phyloP scores from a whole-genome alignment of 495 filamentous ascomycete species.

The Podospora pseudoanserina region DNA sequence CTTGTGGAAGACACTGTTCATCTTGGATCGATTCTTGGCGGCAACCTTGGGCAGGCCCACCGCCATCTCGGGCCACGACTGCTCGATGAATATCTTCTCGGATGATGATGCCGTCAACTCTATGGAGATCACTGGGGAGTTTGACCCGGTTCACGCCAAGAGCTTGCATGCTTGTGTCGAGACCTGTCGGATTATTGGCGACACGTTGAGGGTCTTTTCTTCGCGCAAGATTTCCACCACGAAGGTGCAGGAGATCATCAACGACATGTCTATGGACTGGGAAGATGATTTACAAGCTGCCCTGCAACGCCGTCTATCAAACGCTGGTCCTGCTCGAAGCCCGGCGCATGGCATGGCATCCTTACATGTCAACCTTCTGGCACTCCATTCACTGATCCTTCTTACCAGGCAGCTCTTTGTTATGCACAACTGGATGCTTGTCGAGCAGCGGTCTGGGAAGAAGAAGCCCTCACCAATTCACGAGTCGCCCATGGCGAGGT shows the following conservation, averaged over 20 bases:
- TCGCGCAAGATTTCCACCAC: conserved; percentile 64
- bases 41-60: conserved; percentile 57
- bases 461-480: conserved; percentile 27
- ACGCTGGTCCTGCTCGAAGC: conserved; percentile 37
- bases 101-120: conserved; percentile 42
- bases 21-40: conserved; percentile 59
- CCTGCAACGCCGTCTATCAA: conserved; percentile 50
- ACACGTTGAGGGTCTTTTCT: conserved; percentile 66
- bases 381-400: conserved; percentile 71
- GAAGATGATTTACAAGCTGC: conserved; percentile 41
- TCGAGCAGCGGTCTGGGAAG: conserved; percentile 31
- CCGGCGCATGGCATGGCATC: conserved; percentile 58
- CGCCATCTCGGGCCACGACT: conserved; percentile 60
- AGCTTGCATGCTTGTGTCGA: conserved; percentile 54
- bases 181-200: conserved; percentile 61
- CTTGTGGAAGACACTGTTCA: conserved; percentile 58
- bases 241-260: conserved; percentile 62
- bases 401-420: conserved; percentile 71
- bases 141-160: conserved; percentile 26
- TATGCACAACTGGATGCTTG: conserved; percentile 38
- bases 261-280: conserved; percentile 50
- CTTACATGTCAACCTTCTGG: conserved; percentile 64
- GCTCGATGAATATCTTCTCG: conserved; percentile 40
- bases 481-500: conserved; percentile 54
- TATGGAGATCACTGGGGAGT: conserved; percentile 32